Percentiles rank a stretch among this genome's conserved stretches.
phyloP scores from a whole-genome alignment of 257 asterid genomes.

The Solanum clarkiae region DNA sequence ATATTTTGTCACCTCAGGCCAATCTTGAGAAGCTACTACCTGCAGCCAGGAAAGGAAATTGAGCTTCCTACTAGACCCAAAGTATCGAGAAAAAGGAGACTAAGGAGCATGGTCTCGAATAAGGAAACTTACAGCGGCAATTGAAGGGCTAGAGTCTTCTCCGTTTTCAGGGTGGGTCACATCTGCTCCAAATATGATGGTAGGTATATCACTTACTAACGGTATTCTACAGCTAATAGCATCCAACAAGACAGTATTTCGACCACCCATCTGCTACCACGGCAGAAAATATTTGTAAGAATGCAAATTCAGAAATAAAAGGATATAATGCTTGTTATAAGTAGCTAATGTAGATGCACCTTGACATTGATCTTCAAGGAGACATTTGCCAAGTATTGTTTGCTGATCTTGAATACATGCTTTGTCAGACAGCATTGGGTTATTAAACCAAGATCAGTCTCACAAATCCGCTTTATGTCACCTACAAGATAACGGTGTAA shows the following conservation, averaged over 20 bases:
- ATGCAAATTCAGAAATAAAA: neutral
- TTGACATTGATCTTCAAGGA: constrained; percentile 94
- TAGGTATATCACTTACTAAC: constrained; percentile 90
- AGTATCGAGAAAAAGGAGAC: neutral
- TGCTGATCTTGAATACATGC: constrained; percentile 92
- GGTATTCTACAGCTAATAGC: constrained; percentile 95
- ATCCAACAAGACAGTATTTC: constrained; percentile 81
- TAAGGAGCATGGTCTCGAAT: neutral
- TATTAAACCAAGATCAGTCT: constrained; percentile 91
- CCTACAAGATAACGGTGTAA: constrained; percentile 22
- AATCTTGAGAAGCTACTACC: constrained; percentile 99
- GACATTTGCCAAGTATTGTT: constrained; percentile 94
- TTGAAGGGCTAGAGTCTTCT: constrained; percentile 95
- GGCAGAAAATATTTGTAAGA: neutral
- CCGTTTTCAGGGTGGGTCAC: constrained; percentile 99
- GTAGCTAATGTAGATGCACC: constrained; percentile 15
- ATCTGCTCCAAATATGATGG: constrained; percentile 96
- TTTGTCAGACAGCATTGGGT: constrained; percentile 96
- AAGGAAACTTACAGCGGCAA: constrained; percentile 70
- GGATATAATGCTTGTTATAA: neutral
- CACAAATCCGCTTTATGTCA: constrained; percentile 91
- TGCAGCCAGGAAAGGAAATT: constrained; percentile 5
- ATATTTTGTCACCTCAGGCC: constrained; percentile 99
- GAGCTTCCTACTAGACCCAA: neutral
- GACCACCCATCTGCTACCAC: constrained; percentile 87